Percentiles rank a stretch among this genome's conserved stretches.
phyloP scores from a whole-genome alignment of 352 stramenopile genomes.

The Phytopythium aichiense region DNA sequence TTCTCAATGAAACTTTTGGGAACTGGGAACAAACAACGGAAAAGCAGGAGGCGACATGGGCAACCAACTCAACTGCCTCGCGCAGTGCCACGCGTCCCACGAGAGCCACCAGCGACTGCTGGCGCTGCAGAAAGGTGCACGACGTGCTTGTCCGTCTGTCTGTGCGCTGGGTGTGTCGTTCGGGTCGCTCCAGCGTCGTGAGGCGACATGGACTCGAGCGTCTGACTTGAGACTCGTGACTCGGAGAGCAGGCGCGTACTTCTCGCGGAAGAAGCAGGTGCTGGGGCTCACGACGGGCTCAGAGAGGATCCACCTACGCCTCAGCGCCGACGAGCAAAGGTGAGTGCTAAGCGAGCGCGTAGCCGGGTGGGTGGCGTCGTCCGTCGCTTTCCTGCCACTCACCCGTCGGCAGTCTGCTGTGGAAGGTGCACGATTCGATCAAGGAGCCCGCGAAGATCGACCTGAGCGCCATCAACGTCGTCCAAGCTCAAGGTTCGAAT shows the following conservation, averaged over 20 bases:
- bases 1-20: neutral
- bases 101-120: slow-evolving; percentile 62
- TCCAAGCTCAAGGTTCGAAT: slow-evolving; percentile 44
- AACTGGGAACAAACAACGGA: neutral
- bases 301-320: slow-evolving; percentile 58
- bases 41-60: slow-evolving; percentile 33
- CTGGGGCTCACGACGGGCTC: slow-evolving; percentile 58
- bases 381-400: neutral
- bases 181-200: neutral
- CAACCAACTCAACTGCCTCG: slow-evolving; percentile 77
- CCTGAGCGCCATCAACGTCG: slow-evolving; percentile 38
- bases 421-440: slow-evolving; percentile 53
- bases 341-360: slow-evolving; percentile 7
- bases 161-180: neutral
- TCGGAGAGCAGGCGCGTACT: slow-evolving; percentile 39
- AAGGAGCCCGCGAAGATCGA: slow-evolving; percentile 49
- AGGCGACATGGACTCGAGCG: neutral
- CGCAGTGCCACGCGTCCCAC: slow-evolving; percentile 65
- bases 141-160: neutral
- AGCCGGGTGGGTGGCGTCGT: neutral
- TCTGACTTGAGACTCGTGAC: neutral
- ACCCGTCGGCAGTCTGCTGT: slow-evolving; percentile 41
- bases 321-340: slow-evolving; percentile 62
- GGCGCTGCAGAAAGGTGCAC: slow-evolving; percentile 67
- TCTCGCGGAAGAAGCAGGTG: slow-evolving; percentile 75